A percentile compares a stretch with the other conserved stretches of the same genome.
These are phyloP conservation scores for Sphaerulina vaccinii DNA, from an alignment of 2,329 filamentous ascomycete species.

Conservation along the genomic window DNA sequence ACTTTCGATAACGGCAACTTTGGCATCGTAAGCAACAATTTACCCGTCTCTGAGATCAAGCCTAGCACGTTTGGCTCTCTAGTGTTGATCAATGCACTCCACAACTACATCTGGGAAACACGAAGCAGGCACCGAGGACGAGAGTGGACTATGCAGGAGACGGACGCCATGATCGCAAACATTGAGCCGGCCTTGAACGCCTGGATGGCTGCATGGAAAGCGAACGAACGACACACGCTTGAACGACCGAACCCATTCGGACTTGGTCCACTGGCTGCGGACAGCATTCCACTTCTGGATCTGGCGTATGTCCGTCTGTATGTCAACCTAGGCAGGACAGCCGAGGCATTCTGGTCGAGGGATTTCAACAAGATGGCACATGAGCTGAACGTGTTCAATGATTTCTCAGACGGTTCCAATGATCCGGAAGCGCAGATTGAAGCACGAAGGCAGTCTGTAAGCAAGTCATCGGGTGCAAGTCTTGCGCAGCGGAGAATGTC, in stretches of 20 bases:
- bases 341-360: constrained; percentile 90
- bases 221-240: constrained; percentile 78
- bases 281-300: constrained; percentile 86
- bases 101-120: constrained; percentile 99
- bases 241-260: constrained; percentile 83
- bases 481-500: constrained; percentile 35
- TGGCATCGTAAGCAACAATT: constrained; percentile 19
- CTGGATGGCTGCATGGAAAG: constrained; percentile 91
- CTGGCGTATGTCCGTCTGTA: constrained; percentile 89
- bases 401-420: constrained; percentile 43
- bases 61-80: constrained; percentile 92
- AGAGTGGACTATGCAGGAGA: constrained; percentile 87
- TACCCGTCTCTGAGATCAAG: constrained; percentile 54
- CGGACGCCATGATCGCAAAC: constrained; percentile 91
- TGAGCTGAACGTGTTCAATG: constrained; percentile 75
- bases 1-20: constrained; percentile 28
- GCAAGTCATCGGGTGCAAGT: constrained; percentile 15
- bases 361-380: constrained; percentile 91
- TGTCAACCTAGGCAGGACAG: constrained; percentile 87
- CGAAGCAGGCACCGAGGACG: constrained; percentile 84
- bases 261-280: constrained; percentile 77
- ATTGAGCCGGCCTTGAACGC: constrained; percentile 91
- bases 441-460: constrained; percentile 5
- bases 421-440: constrained; percentile 10
- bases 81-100: constrained; percentile 86